Evolutionary conservation across 2,329 filamentous ascomycete species (phyloP).

Genomic region (Penicillium sp.): DNA sequence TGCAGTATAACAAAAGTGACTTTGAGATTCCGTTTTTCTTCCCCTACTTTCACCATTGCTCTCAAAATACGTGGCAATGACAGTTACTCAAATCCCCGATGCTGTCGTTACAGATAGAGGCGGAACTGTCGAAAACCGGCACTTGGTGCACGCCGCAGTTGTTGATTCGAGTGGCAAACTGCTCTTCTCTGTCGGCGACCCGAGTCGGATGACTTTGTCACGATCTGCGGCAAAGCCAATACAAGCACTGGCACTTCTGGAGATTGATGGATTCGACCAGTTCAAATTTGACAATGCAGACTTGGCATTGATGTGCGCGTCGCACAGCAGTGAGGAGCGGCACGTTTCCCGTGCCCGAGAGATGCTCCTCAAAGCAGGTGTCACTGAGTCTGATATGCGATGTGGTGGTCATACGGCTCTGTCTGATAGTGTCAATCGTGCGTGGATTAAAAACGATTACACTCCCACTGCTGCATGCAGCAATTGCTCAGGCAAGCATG

Average conservation of each 20-base stretch:
- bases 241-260: constrained; percentile 48
- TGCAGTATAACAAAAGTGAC: background rate
- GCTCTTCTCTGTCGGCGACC: constrained; percentile 45
- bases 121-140: constrained; percentile 47
- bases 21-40: background rate
- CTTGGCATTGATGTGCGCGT: constrained; percentile 51
- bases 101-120: constrained; percentile 31
- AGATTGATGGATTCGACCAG: constrained; percentile 42
- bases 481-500: constrained; percentile 54
- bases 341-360: constrained; percentile 41
- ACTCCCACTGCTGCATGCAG: constrained; percentile 43
- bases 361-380: constrained; percentile 42
- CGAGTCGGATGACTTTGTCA: constrained; percentile 44
- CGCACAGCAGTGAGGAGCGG: constrained; percentile 47
- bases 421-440: constrained; percentile 36
- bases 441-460: constrained; percentile 44
- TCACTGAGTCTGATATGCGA: constrained; percentile 39
- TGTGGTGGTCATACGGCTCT: constrained; percentile 48
- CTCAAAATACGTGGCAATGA: background rate
- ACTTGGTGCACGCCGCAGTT: constrained; percentile 47
- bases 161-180: constrained; percentile 42
- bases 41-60: background rate
- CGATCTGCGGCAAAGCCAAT: constrained; percentile 52
- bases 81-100: background rate
- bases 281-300: constrained; percentile 45